Conservation (phyloP, 1,284 basidiomycete species). For the Cutaneotrichosporon sp. region DNA sequence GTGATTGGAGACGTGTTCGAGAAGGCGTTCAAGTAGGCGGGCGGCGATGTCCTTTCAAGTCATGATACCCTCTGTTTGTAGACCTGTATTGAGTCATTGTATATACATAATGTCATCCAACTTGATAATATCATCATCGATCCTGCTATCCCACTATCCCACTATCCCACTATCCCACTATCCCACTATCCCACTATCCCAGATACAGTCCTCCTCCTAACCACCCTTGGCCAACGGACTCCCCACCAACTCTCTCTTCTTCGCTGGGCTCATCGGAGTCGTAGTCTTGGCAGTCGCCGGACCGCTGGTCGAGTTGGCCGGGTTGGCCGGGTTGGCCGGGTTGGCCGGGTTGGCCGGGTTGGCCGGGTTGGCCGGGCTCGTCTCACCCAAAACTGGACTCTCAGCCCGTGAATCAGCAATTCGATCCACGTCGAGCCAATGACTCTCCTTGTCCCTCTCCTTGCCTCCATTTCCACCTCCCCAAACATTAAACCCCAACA, state of each 20-base stretch:
- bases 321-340: too few species aligned
- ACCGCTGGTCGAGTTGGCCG: too few species aligned
- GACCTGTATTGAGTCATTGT: too few species aligned
- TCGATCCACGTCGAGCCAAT: constrained; percentile 1
- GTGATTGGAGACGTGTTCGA: constrained; percentile 4
- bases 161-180: not conserved
- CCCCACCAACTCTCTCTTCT: not conserved
- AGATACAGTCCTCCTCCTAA: not conserved
- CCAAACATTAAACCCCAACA: constrained; percentile 5
- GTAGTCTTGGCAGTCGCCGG: too few species aligned
- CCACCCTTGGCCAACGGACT: not conserved
- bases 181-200: too few species aligned
- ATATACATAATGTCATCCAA: too few species aligned
- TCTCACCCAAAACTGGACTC: not conserved
- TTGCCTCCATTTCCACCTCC: not conserved
- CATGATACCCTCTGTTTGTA: too few species aligned
- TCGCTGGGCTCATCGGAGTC: not conserved
- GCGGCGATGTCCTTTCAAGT: not conserved
- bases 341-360: not conserved
- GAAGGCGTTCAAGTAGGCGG: constrained; percentile 1
- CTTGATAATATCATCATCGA: too few species aligned
- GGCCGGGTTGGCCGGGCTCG: not conserved
- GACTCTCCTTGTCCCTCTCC: not conserved
- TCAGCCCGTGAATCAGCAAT: not conserved
- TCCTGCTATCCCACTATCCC: too few species aligned